These are phyloP conservation scores for Xerocomellus dryophilus DNA, from an alignment of 768 basidiomycete genomes.

Conservation along the genomic window DNA sequence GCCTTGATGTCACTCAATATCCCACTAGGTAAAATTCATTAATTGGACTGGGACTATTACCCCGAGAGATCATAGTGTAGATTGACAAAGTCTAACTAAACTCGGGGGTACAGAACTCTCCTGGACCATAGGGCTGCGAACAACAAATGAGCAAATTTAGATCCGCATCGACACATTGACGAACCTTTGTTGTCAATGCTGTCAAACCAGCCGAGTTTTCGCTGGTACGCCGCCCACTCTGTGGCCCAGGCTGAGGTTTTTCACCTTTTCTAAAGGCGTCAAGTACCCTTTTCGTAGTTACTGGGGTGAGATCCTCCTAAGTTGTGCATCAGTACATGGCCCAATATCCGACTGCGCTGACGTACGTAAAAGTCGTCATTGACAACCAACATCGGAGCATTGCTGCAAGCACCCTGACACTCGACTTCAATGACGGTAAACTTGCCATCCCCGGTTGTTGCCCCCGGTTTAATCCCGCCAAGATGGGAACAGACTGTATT, in stretches of 20 bases:
- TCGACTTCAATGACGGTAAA: conserved; percentile 98
- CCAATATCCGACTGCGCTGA: conserved; percentile 3
- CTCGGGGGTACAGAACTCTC: conserved; percentile 83
- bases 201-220: conserved; percentile 95
- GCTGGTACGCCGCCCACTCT: conserved; percentile 79
- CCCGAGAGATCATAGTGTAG: not conserved
- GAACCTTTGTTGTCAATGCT: conserved; percentile 68
- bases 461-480: conserved; percentile 78
- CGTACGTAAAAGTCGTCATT: conserved; percentile 95
- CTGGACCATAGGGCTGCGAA: conserved; percentile 86
- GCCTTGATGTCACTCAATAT: not conserved
- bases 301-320: conserved; percentile 81
- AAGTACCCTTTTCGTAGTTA: conserved; percentile 74
- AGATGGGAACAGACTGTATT: conserved; percentile 81
- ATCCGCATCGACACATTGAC: conserved; percentile 8
- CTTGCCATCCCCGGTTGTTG: conserved; percentile 94
- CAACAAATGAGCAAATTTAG: conserved; percentile 9
- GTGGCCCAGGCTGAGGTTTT: conserved; percentile 93
- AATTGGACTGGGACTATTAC: not conserved
- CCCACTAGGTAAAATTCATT: not conserved
- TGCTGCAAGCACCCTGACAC: conserved; percentile 97
- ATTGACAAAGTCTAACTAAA: conserved; percentile 55
- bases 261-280: conserved; percentile 76
- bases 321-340: conserved; percentile 8
- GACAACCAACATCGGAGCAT: conserved; percentile 95